These are phyloP conservation scores for Chloromonas sp. DNA, from an alignment of 163 green algal species.

Conservation along the genomic window DNA sequence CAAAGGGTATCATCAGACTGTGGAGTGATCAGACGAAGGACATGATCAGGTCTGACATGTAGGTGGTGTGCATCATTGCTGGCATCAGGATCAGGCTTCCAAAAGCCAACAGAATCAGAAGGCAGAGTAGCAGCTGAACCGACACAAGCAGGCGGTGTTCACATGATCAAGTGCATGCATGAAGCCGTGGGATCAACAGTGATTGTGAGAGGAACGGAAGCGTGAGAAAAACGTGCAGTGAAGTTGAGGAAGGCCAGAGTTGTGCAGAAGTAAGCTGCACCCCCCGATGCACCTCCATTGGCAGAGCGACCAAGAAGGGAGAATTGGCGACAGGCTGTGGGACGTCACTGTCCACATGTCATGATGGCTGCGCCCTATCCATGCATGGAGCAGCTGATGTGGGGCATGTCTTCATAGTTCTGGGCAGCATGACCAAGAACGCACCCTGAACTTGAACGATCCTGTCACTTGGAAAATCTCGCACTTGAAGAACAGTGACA, in stretches of 20 bases:
- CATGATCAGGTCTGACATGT: too few relatives aligned
- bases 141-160: background rate
- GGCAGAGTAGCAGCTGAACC: background rate
- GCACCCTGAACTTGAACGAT: slow-evolving; percentile 57
- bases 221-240: too few relatives aligned
- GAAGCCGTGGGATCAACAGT: too few relatives aligned
- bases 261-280: background rate
- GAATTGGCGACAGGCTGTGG: too few relatives aligned
- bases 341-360: background rate
- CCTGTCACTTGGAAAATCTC: slow-evolving; percentile 64
- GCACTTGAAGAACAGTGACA: slow-evolving; percentile 65
- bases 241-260: background rate
- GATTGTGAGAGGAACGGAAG: too few relatives aligned
- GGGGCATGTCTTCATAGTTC: background rate
- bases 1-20: slow-evolving; percentile 6
- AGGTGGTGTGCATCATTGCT: background rate
- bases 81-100: background rate
- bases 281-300: too few relatives aligned
- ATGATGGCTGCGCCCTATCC: background rate
- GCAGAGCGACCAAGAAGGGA: too few relatives aligned
- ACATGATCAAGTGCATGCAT: background rate
- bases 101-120: too few relatives aligned
- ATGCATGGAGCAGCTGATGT: background rate
- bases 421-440: background rate
- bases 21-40: background rate